phyloP scores from a whole-genome alignment of 2,329 filamentous ascomycete species.

The Fusarium caatingaense region DNA sequence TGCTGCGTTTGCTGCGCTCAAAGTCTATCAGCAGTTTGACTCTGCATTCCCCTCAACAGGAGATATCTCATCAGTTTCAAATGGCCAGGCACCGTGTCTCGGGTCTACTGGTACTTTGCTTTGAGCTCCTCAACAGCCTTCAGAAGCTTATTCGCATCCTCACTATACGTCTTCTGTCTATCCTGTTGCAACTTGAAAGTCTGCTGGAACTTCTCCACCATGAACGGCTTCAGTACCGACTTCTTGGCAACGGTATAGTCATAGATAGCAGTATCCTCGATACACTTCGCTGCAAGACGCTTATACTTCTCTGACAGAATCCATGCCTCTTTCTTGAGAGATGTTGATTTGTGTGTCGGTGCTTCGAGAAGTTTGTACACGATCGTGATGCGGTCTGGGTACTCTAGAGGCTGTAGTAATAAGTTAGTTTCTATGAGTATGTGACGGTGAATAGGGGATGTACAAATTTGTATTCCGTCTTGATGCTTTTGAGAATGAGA shows the following conservation, averaged over 20 bases:
- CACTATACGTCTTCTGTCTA: not conserved
- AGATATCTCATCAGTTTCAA: too few relatives aligned
- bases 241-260: constrained; percentile 23
- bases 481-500: constrained; percentile 35
- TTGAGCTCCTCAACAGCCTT: not conserved
- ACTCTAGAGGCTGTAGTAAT: constrained; percentile 13
- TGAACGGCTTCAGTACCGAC: constrained; percentile 26
- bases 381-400: constrained; percentile 23
- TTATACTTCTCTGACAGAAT: constrained; percentile 26
- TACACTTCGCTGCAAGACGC: constrained; percentile 26
- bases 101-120: not conserved
- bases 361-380: constrained; percentile 26
- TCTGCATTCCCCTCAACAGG: too few relatives aligned
- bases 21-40: too few relatives aligned
- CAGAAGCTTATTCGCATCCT: not conserved
- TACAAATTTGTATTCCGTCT: constrained; percentile 34
- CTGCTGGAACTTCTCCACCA: constrained; percentile 27
- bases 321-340: constrained; percentile 32
- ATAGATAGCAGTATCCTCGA: constrained; percentile 30
- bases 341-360: constrained; percentile 25
- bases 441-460: accelerated
- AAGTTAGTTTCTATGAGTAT: not conserved
- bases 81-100: too few relatives aligned
- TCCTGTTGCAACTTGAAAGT: constrained; percentile 16
- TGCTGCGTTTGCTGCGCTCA: too few relatives aligned